Percentiles rank a stretch among this genome's conserved stretches.
These are phyloP conservation scores for Hippophae rhamnoides DNA, from an alignment of 306 rosid genomes.

Conservation along the genomic window DNA sequence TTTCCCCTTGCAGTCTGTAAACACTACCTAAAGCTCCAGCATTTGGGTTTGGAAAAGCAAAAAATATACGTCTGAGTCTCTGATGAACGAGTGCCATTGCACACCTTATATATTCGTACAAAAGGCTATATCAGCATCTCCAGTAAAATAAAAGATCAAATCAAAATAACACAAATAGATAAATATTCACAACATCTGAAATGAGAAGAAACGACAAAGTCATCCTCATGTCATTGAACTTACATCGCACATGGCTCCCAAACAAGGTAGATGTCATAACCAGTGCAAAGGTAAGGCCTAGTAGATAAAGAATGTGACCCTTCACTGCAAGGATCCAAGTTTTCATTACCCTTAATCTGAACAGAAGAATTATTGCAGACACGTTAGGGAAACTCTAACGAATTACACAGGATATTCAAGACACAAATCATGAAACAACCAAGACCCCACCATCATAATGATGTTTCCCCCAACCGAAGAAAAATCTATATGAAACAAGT, in stretches of 20 bases:
- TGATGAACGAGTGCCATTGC: slow-evolving; percentile 97
- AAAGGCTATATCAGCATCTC: slow-evolving; percentile 14
- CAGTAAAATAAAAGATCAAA: background rate
- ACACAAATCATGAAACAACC: background rate
- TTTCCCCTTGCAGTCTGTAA: slow-evolving; percentile 75
- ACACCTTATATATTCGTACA: slow-evolving; percentile 46
- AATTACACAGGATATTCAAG: background rate
- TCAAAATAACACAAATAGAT: background rate
- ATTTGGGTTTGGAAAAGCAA: slow-evolving; percentile 65
- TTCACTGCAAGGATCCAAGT: slow-evolving; percentile 22
- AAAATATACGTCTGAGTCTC: slow-evolving; percentile 80
- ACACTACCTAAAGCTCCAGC: slow-evolving; percentile 81
- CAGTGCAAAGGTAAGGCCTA: slow-evolving; percentile 83
- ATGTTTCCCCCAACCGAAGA: slow-evolving; percentile 7
- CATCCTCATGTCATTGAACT: slow-evolving; percentile 19
- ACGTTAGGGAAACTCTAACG: background rate
- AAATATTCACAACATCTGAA: background rate
- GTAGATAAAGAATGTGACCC: slow-evolving; percentile 20
- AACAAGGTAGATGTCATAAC: slow-evolving; percentile 82
- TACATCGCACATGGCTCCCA: slow-evolving; percentile 98
- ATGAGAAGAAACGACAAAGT: background rate
- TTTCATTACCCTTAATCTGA: slow-evolving; percentile 48
- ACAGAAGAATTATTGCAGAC: slow-evolving; percentile 12
- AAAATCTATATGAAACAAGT: too few relatives aligned
- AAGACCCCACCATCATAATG: background rate